Percentiles rank a stretch among this genome's conserved stretches.
phyloP scores from a whole-genome alignment of 139 green algal genomes.

The Chlamydomonas sphaeroides region DNA sequence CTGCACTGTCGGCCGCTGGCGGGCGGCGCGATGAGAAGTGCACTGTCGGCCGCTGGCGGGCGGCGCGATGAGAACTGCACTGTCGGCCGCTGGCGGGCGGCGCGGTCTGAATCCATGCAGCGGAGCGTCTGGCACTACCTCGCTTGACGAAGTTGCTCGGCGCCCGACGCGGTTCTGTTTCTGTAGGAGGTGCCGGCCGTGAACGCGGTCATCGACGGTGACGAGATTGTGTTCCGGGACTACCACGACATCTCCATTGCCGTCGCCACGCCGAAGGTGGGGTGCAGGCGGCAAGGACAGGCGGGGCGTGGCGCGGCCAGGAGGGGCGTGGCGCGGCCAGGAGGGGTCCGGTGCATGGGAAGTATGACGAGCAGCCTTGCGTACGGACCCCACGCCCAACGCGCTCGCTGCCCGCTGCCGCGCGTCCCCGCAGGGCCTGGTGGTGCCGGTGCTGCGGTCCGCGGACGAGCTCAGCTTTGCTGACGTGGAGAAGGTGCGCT shows the following conservation, averaged over 20 bases:
- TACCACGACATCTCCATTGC: conserved; percentile 86
- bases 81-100: too few species aligned
- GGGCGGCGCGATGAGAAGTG: too few species aligned
- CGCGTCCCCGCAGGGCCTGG: conserved; percentile 32
- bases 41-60: too few species aligned
- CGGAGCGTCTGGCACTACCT: background rate
- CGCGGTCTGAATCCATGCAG: too few species aligned
- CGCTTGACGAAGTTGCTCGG: background rate
- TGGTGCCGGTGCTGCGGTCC: conserved; percentile 73
- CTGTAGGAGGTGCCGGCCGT: conserved; percentile 85
- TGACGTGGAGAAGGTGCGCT: conserved; percentile 91
- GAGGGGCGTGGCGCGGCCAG: too few species aligned
- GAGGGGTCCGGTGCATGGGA: too few species aligned
- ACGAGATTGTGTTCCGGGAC: conserved; percentile 94
- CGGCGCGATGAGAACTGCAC: too few species aligned
- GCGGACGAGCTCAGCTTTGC: conserved; percentile 90
- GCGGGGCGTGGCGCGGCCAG: too few species aligned
- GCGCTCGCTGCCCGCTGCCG: too few species aligned
- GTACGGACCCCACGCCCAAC: too few species aligned
- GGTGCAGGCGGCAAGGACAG: background rate
- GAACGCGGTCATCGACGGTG: conserved; percentile 95
- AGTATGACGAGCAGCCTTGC: too few species aligned
- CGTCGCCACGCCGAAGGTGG: conserved; percentile 53
- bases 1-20: too few species aligned
- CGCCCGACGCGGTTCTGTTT: background rate